A percentile compares a stretch with the other conserved stretches of the same genome.
These are phyloP conservation scores for Phytophthora pinifolia DNA, from an alignment of 352 stramenopile species.

Conservation along the genomic window DNA sequence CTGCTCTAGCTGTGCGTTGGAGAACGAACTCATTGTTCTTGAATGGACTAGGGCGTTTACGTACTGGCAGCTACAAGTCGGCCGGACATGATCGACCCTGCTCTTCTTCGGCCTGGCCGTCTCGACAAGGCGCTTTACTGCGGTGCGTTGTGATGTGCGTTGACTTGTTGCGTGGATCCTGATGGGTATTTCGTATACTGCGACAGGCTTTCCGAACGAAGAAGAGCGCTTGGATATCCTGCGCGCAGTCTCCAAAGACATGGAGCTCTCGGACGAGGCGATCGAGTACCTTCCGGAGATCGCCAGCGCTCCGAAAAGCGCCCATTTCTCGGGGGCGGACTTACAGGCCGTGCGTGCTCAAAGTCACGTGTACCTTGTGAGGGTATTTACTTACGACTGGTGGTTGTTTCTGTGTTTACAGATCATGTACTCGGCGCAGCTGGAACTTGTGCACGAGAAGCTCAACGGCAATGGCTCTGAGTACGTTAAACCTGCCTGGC, in stretches of 20 bases:
- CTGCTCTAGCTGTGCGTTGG: neutral
- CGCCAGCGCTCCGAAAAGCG: slow-evolving; percentile 61
- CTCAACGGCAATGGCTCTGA: slow-evolving; percentile 56
- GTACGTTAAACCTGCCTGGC: slow-evolving; percentile 30
- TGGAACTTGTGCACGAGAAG: slow-evolving; percentile 92
- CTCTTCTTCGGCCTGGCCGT: slow-evolving; percentile 92
- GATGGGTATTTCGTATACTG: neutral
- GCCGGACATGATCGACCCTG: slow-evolving; percentile 97
- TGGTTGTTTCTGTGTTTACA: slow-evolving; percentile 19
- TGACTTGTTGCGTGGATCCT: neutral
- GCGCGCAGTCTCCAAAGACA: slow-evolving; percentile 68
- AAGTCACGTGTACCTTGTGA: neutral
- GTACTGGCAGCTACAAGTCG: slow-evolving; percentile 96
- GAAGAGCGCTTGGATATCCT: slow-evolving; percentile 84
- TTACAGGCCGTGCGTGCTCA: slow-evolving; percentile 84
- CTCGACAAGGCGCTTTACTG: slow-evolving; percentile 95
- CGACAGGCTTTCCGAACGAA: slow-evolving; percentile 81
- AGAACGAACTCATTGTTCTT: slow-evolving; percentile 1
- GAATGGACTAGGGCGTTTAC: slow-evolving; percentile 77
- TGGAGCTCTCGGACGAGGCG: slow-evolving; percentile 69
- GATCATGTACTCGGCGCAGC: slow-evolving; percentile 93
- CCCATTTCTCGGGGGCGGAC: slow-evolving; percentile 91
- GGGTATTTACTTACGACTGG: slow-evolving; percentile 1
- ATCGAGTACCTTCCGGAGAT: slow-evolving; percentile 79
- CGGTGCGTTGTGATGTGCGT: slow-evolving; percentile 29